phyloP scores from a whole-genome alignment of 2,329 filamentous ascomycete genomes.

The Xylaria sp. region DNA sequence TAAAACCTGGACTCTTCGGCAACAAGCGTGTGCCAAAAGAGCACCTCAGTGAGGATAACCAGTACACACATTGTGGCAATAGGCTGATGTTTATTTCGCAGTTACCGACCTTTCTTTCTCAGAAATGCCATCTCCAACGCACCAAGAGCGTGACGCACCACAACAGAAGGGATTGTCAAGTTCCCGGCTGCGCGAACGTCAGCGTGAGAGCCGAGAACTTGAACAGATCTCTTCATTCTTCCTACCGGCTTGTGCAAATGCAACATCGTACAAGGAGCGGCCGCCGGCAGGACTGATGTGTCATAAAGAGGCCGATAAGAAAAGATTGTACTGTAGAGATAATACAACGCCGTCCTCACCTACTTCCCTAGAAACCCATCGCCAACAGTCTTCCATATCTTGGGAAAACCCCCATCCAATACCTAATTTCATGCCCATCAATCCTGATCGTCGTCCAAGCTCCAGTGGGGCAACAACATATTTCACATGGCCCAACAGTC shows the following conservation, averaged over 20 bases:
- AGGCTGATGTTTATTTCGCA: conserved; percentile 41
- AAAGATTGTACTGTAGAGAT: conserved; percentile 7
- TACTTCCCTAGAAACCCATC: neutral
- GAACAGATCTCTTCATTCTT: conserved; percentile 54
- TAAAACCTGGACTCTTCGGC: conserved; percentile 56
- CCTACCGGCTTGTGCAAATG: conserved; percentile 32
- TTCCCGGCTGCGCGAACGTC: conserved; percentile 39
- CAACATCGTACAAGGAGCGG: conserved; percentile 19
- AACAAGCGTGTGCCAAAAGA: conserved; percentile 53
- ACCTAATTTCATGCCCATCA: neutral
- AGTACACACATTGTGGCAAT: neutral
- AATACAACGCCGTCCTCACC: conserved; percentile 20
- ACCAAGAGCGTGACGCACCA: conserved; percentile 36
- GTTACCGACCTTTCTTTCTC: conserved; percentile 65
- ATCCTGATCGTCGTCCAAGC: conserved; percentile 9
- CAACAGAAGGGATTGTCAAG: conserved; percentile 42
- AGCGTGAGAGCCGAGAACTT: conserved; percentile 48
- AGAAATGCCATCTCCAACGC: conserved; percentile 58
- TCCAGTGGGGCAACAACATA: conserved; percentile 39
- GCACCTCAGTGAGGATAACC: conserved; percentile 50
- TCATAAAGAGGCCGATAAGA: neutral
- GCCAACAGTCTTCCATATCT: conserved; percentile 1
- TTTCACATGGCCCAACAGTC: conserved; percentile 45
- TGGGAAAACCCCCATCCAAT: neutral
- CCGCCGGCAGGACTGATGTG: conserved; percentile 8